Base-by-base conservation (phyloP, 768 basidiomycete genomes). In the Gyrodon lividus region DNA sequence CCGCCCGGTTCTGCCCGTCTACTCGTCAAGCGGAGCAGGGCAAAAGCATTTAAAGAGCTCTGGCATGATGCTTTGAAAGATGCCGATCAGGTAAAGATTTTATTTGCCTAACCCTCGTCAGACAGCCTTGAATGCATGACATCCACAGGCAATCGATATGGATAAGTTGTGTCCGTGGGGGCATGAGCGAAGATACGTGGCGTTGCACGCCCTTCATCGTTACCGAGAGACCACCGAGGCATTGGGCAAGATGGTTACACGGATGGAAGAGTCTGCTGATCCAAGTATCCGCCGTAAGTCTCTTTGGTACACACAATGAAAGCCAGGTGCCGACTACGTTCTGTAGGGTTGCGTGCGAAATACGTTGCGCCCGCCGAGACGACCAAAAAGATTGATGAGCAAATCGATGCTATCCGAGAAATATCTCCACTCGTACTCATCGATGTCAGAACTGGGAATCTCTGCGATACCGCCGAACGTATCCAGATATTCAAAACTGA, bases 11-110 rank as follows among this genome's bases (percentile, higher is more conserved):
- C 45, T 0, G 48, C 44, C n/a, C 22, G 22, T 6, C 30, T 55
- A 4, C 7, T 55, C 34, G n/a, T 51, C 19, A 55, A 51, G 37
- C 59, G 54, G 23, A 46, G 57, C 26, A 26, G 56, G 17, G 54
- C 49, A 23, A 31, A 49, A 3, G 52, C 43, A 6, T 34, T 17
- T 2, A 47, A 7, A 2, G 46, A n/a, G 5, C 33, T 5, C 5
- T 60, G 54, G 57, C 26, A 58, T 3, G 8, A 51, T 22, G 57
- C 43, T 2, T 33, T 56, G 38, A 17, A 3, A 19, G 59, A 59
- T 24, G 50, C 33, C 20, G 8, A 47, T 2, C 17, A 56, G 43
- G 59, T 56, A 50, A 16, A 13, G 16, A n/a, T 31, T n/a, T 33
- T 31, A 0, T 7, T 10, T 14, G 7, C 14, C 4, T 24, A 6